Evolutionary conservation across 2,329 filamentous ascomycete genomes (phyloP).

Genomic region (Canariomyces notabilis): DNA sequence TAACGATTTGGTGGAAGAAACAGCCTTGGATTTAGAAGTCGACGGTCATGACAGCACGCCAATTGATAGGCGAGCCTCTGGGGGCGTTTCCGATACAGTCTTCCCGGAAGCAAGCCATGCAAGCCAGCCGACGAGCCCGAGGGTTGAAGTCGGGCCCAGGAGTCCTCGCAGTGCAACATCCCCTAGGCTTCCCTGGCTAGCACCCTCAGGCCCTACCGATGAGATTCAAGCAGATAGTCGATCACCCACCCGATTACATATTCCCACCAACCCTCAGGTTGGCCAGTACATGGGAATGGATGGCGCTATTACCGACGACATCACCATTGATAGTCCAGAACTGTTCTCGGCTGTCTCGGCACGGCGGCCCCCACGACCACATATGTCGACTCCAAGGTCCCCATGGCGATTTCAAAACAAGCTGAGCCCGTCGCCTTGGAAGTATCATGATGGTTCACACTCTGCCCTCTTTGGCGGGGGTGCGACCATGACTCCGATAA

Average conservation of each 20-base stretch:
- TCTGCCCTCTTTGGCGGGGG: constrained; percentile 21
- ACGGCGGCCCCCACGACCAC: constrained; percentile 4
- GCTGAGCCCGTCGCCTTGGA: constrained; percentile 21
- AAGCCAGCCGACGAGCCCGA: neutral
- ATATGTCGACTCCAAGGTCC: constrained; percentile 9
- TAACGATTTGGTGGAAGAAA: constrained; percentile 4
- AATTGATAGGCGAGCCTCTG: neutral
- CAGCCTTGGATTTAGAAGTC: neutral
- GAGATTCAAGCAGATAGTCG: constrained; percentile 10
- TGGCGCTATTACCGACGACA: constrained; percentile 20
- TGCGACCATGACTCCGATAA: constrained; percentile 24
- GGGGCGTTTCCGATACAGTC: neutral
- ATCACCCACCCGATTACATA: constrained; percentile 18
- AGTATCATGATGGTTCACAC: constrained; percentile 13
- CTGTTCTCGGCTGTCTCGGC: neutral
- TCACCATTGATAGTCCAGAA: constrained; percentile 16
- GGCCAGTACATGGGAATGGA: constrained; percentile 15
- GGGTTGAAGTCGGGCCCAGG: neutral
- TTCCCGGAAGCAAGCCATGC: neutral
- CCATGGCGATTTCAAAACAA: constrained; percentile 21
- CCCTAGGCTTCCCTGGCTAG: constrained; percentile 17
- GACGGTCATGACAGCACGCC: neutral
- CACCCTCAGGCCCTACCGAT: constrained; percentile 4
- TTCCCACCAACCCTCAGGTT: constrained; percentile 15
- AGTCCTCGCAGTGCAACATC: constrained; percentile 11